phyloP scores from a whole-genome alignment of 2,329 filamentous ascomycete genomes.

The Berkeleyomyces basicola region DNA sequence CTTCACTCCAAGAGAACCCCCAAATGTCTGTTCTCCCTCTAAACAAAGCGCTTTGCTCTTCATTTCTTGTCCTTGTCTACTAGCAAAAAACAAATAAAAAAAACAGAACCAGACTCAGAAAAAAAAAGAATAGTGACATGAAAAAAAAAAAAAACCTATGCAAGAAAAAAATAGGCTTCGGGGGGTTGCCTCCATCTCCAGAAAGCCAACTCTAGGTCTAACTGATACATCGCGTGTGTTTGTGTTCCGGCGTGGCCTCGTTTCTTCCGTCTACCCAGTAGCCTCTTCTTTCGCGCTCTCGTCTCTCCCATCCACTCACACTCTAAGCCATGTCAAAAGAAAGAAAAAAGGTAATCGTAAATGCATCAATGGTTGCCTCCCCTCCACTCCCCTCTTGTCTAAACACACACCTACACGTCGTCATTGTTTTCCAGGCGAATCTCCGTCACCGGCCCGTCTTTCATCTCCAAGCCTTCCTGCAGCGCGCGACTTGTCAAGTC shows the following conservation, averaged over 20 bases:
- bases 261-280: background rate
- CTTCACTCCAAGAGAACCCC: background rate
- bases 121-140: background rate
- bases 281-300: background rate
- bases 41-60: background rate
- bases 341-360: background rate
- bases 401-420: background rate
- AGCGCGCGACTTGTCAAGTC: background rate
- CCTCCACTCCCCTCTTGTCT: background rate
- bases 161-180: background rate
- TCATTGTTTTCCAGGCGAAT: slow-evolving; percentile 12
- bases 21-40: background rate
- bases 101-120: background rate
- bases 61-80: no score
- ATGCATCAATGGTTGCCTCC: background rate
- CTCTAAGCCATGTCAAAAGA: background rate
- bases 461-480: background rate
- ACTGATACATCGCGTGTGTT: background rate
- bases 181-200: background rate
- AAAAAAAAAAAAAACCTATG: background rate
- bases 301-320: background rate
- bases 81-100: background rate
- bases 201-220: background rate
- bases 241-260: background rate
- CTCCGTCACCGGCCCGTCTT: slow-evolving; percentile 12